These are phyloP conservation scores for Aspergillus ustus DNA, from an alignment of 2,329 filamentous ascomycete genomes.

Conservation along the genomic window DNA sequence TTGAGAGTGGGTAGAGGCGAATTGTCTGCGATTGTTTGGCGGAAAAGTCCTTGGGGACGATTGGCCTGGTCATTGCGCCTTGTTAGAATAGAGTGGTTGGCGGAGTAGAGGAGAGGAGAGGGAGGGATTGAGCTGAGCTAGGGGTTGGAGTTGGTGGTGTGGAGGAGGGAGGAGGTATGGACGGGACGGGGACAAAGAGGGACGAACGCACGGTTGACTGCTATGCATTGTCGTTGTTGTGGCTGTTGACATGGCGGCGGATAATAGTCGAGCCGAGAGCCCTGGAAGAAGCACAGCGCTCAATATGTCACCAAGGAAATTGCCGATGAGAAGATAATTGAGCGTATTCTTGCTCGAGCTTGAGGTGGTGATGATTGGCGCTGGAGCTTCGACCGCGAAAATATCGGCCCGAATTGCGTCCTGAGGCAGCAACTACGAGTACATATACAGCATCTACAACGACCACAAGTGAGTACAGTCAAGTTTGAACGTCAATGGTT, in stretches of 20 bases:
- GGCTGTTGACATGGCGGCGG: slow-evolving; percentile 75
- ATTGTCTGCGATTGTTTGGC: slow-evolving; percentile 88
- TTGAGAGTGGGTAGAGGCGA: slow-evolving; percentile 90
- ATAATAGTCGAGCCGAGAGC: neutral
- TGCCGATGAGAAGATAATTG: neutral
- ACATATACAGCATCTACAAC: neutral
- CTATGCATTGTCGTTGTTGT: slow-evolving; percentile 77
- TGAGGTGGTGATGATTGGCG: slow-evolving; percentile 3
- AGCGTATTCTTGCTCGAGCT: neutral
- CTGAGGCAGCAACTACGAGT: neutral
- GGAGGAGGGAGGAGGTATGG: neutral
- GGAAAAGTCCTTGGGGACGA: slow-evolving; percentile 81
- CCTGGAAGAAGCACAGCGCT: neutral
- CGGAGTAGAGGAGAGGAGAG: neutral
- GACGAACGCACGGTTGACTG: slow-evolving; percentile 66
- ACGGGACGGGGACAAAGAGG: slow-evolving; percentile 1
- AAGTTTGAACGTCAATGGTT: neutral
- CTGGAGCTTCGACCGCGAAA: slow-evolving; percentile 28
- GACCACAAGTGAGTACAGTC: neutral
- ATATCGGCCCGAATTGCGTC: slow-evolving; percentile 33
- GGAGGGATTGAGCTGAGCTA: neutral
- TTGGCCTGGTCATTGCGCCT: slow-evolving; percentile 58
- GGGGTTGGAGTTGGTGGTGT: neutral
- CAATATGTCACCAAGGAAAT: neutral
- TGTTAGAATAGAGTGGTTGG: slow-evolving; percentile 4